Percentiles rank a stretch among this genome's conserved stretches.
Evolutionary conservation across 2,329 filamentous ascomycete genomes (phyloP).

Genomic region (Microcera coccophila): DNA sequence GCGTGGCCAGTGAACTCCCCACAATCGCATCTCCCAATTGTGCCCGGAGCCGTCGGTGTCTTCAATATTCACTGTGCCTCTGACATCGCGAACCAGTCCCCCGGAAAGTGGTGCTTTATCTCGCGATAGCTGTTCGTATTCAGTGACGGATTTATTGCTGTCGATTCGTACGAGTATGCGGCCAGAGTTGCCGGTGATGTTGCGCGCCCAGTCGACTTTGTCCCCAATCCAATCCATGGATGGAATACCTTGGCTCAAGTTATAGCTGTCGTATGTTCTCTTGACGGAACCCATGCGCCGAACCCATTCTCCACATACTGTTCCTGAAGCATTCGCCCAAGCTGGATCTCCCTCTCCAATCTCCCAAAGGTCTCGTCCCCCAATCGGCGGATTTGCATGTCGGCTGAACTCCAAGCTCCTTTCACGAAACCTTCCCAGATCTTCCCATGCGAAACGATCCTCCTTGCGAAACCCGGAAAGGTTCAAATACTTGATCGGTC

Average conservation of each 20-base stretch:
- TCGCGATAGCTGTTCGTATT: conserved; percentile 39
- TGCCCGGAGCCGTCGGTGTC: conserved; percentile 64
- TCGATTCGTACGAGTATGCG: conserved; percentile 64
- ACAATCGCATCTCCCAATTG: conserved; percentile 74
- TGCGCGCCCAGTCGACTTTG: conserved; percentile 66
- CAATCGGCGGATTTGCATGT: conserved; percentile 45
- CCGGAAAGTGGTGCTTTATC: conserved; percentile 38
- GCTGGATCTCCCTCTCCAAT: conserved; percentile 41
- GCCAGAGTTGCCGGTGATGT: conserved; percentile 71
- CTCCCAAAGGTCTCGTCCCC: conserved; percentile 40
- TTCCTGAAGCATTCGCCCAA: conserved; percentile 78
- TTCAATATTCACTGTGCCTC: conserved; percentile 66
- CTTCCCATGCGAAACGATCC: conserved; percentile 75
- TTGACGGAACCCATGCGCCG: conserved; percentile 49
- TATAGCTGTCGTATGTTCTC: conserved; percentile 50
- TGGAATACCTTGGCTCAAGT: conserved; percentile 62
- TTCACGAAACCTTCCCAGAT: conserved; percentile 63
- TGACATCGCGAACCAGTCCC: conserved; percentile 63
- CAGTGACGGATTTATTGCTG: conserved; percentile 48
- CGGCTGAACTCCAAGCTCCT: conserved; percentile 60
- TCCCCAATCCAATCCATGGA: conserved; percentile 60
- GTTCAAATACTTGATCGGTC: conserved; percentile 52
- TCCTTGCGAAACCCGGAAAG: conserved; percentile 72
- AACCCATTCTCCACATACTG: conserved; percentile 72
- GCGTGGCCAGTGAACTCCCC: conserved; percentile 82